Evolutionary conservation across 177 flowering plant species (phyloP).

Genomic region (Vitis hybrid): DNA sequence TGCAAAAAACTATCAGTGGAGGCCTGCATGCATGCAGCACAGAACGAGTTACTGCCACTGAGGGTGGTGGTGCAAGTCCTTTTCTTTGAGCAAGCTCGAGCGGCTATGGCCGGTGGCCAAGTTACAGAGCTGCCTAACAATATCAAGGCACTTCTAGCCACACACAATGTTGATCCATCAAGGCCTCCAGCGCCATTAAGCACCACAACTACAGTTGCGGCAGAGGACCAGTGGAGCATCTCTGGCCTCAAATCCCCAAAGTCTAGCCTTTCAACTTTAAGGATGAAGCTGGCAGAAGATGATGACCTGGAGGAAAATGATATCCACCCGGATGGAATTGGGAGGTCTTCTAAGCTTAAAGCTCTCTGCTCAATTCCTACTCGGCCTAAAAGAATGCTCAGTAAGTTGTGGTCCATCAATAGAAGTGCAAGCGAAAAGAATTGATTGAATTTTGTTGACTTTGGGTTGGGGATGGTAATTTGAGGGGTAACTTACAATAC

Average conservation of each 20-base stretch:
- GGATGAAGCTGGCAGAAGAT: constrained; percentile 79
- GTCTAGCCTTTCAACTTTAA: constrained; percentile 57
- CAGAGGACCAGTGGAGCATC: constrained; percentile 82
- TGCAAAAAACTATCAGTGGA: constrained; percentile 88
- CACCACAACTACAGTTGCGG: constrained; percentile 29
- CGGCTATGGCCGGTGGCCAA: constrained; percentile 63
- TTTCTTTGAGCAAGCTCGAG: constrained; percentile 82
- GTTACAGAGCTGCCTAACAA: constrained; percentile 65
- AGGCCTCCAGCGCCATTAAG: constrained; percentile 35
- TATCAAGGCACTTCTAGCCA: constrained; percentile 72
- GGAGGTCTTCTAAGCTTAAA: constrained; percentile 51
- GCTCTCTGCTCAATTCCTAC: constrained; percentile 54
- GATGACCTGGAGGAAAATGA: constrained; percentile 53
- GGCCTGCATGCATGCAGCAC: constrained; percentile 88
- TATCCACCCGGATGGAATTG: constrained; percentile 31
- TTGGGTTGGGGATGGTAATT: constrained; percentile 15
- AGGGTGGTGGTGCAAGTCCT: constrained; percentile 93
- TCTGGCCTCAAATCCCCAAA: constrained; percentile 75
- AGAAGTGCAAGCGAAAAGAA: constrained; percentile 59
- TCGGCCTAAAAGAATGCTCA: constrained; percentile 74
- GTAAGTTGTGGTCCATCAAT: constrained; percentile 75
- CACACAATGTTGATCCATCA: constrained; percentile 46
- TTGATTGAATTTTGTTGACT: constrained; percentile 36
- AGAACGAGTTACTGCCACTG: constrained; percentile 79
- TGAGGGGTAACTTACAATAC: constrained; percentile 14